Percentiles rank a stretch among this genome's conserved stretches.
Evolutionary conservation across 129 eudicot species (phyloP).

Genomic region (Solidago caesia): DNA sequence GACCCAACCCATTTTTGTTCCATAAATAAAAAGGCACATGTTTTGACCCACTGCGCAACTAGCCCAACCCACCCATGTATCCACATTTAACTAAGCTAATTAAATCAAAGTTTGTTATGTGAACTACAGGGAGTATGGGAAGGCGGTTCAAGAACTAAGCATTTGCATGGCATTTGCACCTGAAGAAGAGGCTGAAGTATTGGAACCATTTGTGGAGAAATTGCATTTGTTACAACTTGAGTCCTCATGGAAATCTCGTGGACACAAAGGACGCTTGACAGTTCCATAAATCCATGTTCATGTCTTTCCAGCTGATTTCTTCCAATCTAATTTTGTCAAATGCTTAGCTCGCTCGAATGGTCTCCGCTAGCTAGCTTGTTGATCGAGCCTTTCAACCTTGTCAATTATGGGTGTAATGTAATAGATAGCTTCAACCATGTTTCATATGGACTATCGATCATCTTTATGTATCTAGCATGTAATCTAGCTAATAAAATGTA

Average conservation of each 20-base stretch:
- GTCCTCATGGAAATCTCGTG: slow-evolving; percentile 68
- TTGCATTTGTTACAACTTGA: slow-evolving; percentile 78
- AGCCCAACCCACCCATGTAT: not conserved
- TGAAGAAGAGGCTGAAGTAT: slow-evolving; percentile 78
- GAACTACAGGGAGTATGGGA: slow-evolving; percentile 61
- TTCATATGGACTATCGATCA: not conserved
- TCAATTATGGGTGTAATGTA: slow-evolving; percentile 10
- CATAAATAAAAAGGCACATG: no score
- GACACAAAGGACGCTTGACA: slow-evolving; percentile 51
- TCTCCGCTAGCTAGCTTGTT: not conserved
- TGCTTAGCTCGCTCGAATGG: slow-evolving; percentile 9
- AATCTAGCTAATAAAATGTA: not conserved
- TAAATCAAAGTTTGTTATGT: not conserved
- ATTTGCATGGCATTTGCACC: slow-evolving; percentile 98
- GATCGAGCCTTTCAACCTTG: not conserved
- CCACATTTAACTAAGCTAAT: not conserved
- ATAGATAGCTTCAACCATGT: slow-evolving; percentile 13
- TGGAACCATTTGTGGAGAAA: slow-evolving; percentile 87
- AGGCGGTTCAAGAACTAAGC: slow-evolving; percentile 94
- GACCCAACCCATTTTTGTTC: not conserved
- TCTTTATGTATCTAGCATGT: not conserved
- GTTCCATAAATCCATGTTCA: slow-evolving; percentile 28
- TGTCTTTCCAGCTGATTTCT: not conserved
- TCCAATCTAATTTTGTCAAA: not conserved
- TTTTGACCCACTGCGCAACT: not conserved